phyloP scores from a whole-genome alignment of 495 filamentous ascomycete genomes.

The Daldinia childiae region DNA sequence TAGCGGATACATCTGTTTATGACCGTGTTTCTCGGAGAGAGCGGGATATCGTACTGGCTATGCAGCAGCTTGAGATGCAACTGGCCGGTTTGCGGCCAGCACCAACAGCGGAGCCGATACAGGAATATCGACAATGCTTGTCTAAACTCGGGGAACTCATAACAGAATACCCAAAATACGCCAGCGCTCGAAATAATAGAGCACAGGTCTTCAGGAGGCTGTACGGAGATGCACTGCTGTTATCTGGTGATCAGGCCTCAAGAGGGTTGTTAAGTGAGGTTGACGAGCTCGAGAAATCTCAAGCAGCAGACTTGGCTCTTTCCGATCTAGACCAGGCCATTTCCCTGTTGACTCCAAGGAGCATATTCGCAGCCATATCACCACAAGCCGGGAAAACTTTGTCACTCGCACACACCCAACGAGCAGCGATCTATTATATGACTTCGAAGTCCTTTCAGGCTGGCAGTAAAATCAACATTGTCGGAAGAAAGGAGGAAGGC shows the following conservation, averaged over 20 bases:
- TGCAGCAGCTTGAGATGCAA: conserved; percentile 60
- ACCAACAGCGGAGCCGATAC: conserved; percentile 36
- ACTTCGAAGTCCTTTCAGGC: conserved; percentile 61
- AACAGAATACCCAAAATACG: conserved; percentile 69
- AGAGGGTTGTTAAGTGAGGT: conserved; percentile 46
- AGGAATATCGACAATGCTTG: conserved; percentile 54
- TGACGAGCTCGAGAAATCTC: conserved; percentile 42
- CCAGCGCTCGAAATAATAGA: conserved; percentile 78
- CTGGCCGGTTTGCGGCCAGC: conserved; percentile 52
- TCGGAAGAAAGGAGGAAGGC: conserved; percentile 47
- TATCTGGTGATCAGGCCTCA: conserved; percentile 38
- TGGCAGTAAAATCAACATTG: conserved; percentile 35
- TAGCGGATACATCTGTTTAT: conserved; percentile 52
- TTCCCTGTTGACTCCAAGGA: conserved; percentile 65
- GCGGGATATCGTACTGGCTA: conserved; percentile 57
- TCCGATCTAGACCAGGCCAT: conserved; percentile 75
- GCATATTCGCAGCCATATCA: conserved; percentile 63
- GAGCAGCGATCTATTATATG: conserved; percentile 74
- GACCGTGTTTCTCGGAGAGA: conserved; percentile 54
- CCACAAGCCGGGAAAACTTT: conserved; percentile 69
- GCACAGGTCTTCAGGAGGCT: conserved; percentile 74
- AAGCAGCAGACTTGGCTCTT: conserved; percentile 58
- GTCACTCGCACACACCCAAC: conserved; percentile 77
- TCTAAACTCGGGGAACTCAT: conserved; percentile 64
- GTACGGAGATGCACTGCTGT: conserved; percentile 60